A percentile compares a stretch with the other conserved stretches of the same genome.
These are phyloP conservation scores for Sapria himalayana DNA, from an alignment of 345 rosid genomes.

Conservation along the genomic window DNA sequence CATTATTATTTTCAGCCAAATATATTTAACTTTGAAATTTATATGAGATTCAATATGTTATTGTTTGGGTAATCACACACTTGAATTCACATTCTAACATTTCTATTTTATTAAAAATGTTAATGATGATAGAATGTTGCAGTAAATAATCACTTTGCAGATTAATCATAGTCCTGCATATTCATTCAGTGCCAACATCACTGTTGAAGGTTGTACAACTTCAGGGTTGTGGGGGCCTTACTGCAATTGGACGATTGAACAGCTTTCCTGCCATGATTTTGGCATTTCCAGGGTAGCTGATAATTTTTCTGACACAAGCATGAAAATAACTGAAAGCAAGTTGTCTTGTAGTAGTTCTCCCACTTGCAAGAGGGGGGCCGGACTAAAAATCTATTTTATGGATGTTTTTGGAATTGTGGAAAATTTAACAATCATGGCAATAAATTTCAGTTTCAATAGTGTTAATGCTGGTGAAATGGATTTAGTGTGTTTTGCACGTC, in stretches of 20 bases:
- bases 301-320: slow-evolving; percentile 7
- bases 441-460: slow-evolving; percentile 15
- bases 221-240: slow-evolving; percentile 60
- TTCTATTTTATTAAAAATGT: no score
- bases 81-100: no score
- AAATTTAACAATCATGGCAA: slow-evolving; percentile 25
- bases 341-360: slow-evolving; percentile 39
- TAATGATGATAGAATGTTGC: no score
- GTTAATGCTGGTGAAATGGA: slow-evolving; percentile 12
- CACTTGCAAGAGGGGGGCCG: slow-evolving; percentile 34
- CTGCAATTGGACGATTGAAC: slow-evolving; percentile 65
- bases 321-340: slow-evolving; percentile 17
- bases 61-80: no score
- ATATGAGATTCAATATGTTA: no score
- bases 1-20: no score
- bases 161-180: slow-evolving; percentile 44
- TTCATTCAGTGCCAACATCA: slow-evolving; percentile 65
- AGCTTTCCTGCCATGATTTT: slow-evolving; percentile 38
- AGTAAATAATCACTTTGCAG: slow-evolving; percentile 22
- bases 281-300: slow-evolving; percentile 14
- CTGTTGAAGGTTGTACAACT: slow-evolving; percentile 65
- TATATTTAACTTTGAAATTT: no score
- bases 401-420: slow-evolving; percentile 45
- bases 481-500: slow-evolving; percentile 48
- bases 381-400: slow-evolving; percentile 40